These are phyloP conservation scores for Centaurea solstitialis DNA, from an alignment of 129 eudicot species.

Conservation along the genomic window DNA sequence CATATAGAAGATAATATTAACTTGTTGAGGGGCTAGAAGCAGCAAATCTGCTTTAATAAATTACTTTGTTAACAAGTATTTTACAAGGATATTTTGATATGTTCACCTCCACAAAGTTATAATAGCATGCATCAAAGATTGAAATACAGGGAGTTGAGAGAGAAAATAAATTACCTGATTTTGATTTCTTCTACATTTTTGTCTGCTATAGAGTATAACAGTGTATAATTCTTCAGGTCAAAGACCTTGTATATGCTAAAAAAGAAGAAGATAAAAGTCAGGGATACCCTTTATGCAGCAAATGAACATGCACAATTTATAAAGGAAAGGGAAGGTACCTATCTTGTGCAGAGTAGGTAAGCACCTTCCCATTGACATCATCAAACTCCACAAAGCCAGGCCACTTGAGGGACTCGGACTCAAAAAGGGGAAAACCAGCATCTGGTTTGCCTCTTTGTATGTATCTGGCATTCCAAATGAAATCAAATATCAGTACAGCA, in stretches of 20 bases:
- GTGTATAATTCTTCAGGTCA: slow-evolving; percentile 77
- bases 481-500: background rate
- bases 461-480: slow-evolving; percentile 14
- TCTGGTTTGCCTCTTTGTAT: slow-evolving; percentile 79
- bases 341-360: slow-evolving; percentile 81
- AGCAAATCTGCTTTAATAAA: background rate
- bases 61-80: background rate
- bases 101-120: background rate
- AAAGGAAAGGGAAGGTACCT: slow-evolving; percentile 35
- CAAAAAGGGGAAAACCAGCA: slow-evolving; percentile 80
- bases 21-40: background rate
- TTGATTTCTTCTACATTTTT: slow-evolving; percentile 52
- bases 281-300: background rate
- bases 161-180: slow-evolving; percentile 47
- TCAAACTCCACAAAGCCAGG: slow-evolving; percentile 93
- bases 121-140: background rate
- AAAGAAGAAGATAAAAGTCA: slow-evolving; percentile 13
- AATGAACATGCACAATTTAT: background rate
- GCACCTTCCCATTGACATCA: slow-evolving; percentile 87
- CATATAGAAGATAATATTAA: background rate
- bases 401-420: slow-evolving; percentile 85
- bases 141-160: background rate
- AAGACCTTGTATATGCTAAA: slow-evolving; percentile 79
- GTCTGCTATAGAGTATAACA: slow-evolving; percentile 71
- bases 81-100: background rate